Conservation (phyloP, 2,329 filamentous ascomycete species). For the Trichoderma lentiforme region DNA sequence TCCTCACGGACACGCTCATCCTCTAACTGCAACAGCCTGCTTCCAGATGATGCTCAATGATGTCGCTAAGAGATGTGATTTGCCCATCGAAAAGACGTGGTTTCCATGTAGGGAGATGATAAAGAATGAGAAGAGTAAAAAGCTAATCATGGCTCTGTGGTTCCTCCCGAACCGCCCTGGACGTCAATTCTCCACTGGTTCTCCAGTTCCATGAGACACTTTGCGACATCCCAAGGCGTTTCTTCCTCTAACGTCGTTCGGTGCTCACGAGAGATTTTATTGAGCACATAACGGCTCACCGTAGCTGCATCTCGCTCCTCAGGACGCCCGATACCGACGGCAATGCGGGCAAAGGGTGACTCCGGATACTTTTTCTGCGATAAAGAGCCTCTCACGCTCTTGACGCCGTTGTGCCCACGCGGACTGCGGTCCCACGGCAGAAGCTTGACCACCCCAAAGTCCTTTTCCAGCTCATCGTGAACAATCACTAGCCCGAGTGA, state of each 20-base stretch:
- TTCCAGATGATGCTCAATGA: neutral
- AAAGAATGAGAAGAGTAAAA: neutral
- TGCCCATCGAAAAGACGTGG: neutral
- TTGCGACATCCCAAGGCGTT: slow-evolving; percentile 50
- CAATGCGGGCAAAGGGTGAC: slow-evolving; percentile 57
- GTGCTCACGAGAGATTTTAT: slow-evolving; percentile 57
- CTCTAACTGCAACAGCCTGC: neutral
- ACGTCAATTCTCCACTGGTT: slow-evolving; percentile 33
- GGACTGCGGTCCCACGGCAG: slow-evolving; percentile 61
- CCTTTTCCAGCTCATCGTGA: slow-evolving; percentile 82
- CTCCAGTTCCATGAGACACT: slow-evolving; percentile 47
- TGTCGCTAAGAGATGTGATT: neutral
- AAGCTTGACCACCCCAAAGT: slow-evolving; percentile 64
- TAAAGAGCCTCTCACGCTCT: slow-evolving; percentile 58
- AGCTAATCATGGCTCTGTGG: neutral
- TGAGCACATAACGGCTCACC: slow-evolving; percentile 76
- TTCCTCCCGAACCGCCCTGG: neutral
- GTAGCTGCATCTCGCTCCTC: slow-evolving; percentile 60
- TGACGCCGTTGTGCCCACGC: slow-evolving; percentile 72
- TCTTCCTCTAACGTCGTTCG: slow-evolving; percentile 48
- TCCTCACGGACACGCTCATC: neutral
- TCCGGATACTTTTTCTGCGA: slow-evolving; percentile 38
- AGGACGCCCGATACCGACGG: slow-evolving; percentile 85
- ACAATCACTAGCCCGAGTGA: slow-evolving; percentile 64
- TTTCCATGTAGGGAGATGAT: neutral